These are phyloP conservation scores for Microsporum ferrugineum DNA, from an alignment of 2,329 filamentous ascomycete species.

Conservation along the genomic window DNA sequence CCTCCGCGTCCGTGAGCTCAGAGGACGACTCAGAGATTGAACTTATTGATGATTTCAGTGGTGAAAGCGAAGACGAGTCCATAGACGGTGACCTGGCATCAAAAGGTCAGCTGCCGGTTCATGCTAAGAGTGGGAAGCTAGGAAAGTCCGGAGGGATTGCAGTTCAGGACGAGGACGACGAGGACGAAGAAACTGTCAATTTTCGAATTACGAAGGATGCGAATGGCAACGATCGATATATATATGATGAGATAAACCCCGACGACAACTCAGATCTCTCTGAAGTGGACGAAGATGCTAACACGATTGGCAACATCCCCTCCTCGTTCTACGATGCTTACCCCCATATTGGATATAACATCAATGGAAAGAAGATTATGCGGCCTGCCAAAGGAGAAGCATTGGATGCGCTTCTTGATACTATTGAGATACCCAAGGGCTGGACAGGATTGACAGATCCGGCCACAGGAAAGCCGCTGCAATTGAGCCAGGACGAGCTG, in stretches of 20 bases:
- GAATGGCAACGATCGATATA: slow-evolving; percentile 78
- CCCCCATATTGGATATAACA: slow-evolving; percentile 96
- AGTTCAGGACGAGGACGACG: neutral
- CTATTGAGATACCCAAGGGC: slow-evolving; percentile 90
- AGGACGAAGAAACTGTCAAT: neutral
- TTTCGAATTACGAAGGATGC: slow-evolving; percentile 55
- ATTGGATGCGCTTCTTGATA: slow-evolving; percentile 83
- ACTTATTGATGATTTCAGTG: slow-evolving; percentile 44
- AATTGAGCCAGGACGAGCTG: slow-evolving; percentile 76
- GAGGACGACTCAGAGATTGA: slow-evolving; percentile 41
- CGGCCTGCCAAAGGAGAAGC: slow-evolving; percentile 88
- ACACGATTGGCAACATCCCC: slow-evolving; percentile 93
- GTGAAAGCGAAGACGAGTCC: slow-evolving; percentile 30
- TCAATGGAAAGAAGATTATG: slow-evolving; percentile 97
- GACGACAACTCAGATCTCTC: slow-evolving; percentile 94
- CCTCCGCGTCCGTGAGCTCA: slow-evolving; percentile 33
- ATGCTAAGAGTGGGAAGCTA: slow-evolving; percentile 24
- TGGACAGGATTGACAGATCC: slow-evolving; percentile 96
- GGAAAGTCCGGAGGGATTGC: neutral
- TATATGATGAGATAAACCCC: slow-evolving; percentile 88
- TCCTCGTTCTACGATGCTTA: slow-evolving; percentile 94
- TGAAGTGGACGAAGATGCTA: slow-evolving; percentile 64
- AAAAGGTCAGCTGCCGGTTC: slow-evolving; percentile 23
- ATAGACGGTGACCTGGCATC: slow-evolving; percentile 4
- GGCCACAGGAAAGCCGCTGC: slow-evolving; percentile 80